Base-by-base conservation (phyloP, 2,329 filamentous ascomycete genomes). In the Calonectria ilicicola region DNA sequence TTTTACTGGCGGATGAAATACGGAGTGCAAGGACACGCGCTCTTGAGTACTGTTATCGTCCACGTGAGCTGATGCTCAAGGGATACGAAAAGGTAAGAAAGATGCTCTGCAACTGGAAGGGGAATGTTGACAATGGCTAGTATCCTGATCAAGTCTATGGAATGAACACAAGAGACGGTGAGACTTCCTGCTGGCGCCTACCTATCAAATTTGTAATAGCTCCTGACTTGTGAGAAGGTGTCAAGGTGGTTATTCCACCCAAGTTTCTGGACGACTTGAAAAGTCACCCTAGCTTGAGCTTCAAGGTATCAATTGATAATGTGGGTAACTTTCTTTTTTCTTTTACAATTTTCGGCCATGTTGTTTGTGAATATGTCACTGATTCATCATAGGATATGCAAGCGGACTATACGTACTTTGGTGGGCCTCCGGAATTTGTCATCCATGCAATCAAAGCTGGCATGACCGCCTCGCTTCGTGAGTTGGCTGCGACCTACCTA, bases 371-470 rank as follows among this genome's bases (percentile, higher is more conserved):
- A n/a, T 23, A 38, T 35, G 27, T 4, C 3, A 15, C 27, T 65
- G 29, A 65, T 9, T 15, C n/a, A 19, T 15, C 27, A 8, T n/a
- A 65, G 44, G 62, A 65, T n/a, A 65, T 65, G 62, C 62, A 65
- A 51, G n/a, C 47, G 4, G 62, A 65, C 2, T 65, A 65, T 26
- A 65, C 62, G 5, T 65, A 65, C 23, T 65, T 65, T 12, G 62
- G 62, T 17, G 62, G 62, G 2, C 62, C 62, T 38, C 62, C 62
- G 2, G 62, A 65, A 19, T 65, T 26, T 38, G 62, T 65, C 12
- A 51, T 65, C 12, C 62, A 65, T 38, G 62, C 62, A 23, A 65
- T 65, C 29, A 65, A 65, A 40, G 62, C 62, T 40, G 62, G 62
- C 29, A 51, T 65, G 62, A 65, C 62, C 12, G 62, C 62, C 19